Percentiles rank a stretch among this genome's conserved stretches.
phyloP scores from a whole-genome alignment of 2,329 filamentous ascomycete species.

The Phyllosticta citrichinensis region DNA sequence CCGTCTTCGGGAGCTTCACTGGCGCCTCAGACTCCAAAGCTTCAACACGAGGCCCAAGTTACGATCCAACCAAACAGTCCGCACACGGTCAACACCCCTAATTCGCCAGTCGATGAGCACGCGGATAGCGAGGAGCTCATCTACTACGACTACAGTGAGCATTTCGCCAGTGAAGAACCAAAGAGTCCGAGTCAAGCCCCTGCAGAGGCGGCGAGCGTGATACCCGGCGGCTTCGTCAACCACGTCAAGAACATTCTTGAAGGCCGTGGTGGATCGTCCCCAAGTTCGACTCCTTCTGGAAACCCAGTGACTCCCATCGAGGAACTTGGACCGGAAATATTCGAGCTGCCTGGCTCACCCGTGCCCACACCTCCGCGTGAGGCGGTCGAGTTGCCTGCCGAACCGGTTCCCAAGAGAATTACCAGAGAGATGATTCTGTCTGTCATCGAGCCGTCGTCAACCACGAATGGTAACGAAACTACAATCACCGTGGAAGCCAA shows the following conservation, averaged over 20 bases:
- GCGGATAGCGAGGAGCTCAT: conserved; percentile 11
- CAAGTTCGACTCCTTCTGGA: background rate
- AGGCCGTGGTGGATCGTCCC: background rate
- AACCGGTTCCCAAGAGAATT: conserved; percentile 23
- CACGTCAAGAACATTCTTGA: conserved; percentile 31
- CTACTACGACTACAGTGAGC: conserved; percentile 30
- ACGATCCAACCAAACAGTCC: conserved; percentile 10
- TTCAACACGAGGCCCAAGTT: conserved; percentile 26
- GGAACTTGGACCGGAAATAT: conserved; percentile 17
- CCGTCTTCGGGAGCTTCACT: conserved; percentile 36
- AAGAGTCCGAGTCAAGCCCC: conserved; percentile 6
- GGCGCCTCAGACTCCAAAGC: conserved; percentile 34
- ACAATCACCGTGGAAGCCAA: conserved; percentile 11
- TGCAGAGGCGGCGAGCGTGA: background rate
- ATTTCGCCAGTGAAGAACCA: conserved; percentile 22
- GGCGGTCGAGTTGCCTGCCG: conserved; percentile 11
- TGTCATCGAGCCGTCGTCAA: conserved; percentile 20
- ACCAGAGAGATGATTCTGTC: conserved; percentile 23
- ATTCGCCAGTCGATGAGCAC: background rate
- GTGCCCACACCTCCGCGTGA: conserved; percentile 14
- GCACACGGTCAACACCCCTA: background rate
- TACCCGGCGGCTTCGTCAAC: conserved; percentile 31
- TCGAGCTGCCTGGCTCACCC: conserved; percentile 5
- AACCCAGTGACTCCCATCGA: background rate
- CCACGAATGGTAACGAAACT: conserved; percentile 14